These are phyloP conservation scores for Huntiella savannae DNA, from an alignment of 2,329 filamentous ascomycete species.

Conservation along the genomic window DNA sequence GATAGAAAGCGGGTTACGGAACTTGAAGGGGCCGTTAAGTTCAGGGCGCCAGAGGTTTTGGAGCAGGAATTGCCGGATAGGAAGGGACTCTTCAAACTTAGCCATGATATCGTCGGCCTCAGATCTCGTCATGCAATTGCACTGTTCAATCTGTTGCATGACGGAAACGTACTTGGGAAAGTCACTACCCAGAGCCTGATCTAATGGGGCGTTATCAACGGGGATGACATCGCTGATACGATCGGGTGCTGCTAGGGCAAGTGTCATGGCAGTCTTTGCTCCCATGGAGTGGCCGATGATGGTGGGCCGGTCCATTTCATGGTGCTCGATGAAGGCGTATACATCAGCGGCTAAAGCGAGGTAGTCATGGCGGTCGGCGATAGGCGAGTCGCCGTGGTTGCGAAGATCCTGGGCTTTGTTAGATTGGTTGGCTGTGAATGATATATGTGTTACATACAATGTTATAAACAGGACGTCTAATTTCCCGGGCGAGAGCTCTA, in stretches of 20 bases:
- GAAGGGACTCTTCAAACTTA: conserved; percentile 52
- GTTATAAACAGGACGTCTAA: conserved; percentile 64
- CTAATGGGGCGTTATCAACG: conserved; percentile 83
- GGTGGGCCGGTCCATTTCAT: conserved; percentile 49
- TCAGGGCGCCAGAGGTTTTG: conserved; percentile 53
- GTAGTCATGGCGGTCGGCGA: conserved; percentile 62
- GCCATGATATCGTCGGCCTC: conserved; percentile 67
- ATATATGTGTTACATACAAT: conserved; percentile 33
- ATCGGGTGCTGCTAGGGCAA: conserved; percentile 53
- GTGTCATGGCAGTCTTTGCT: conserved; percentile 78
- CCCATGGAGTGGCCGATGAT: conserved; percentile 95
- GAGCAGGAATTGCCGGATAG: conserved; percentile 78
- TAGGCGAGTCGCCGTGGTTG: conserved; percentile 84
- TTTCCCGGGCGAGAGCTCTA: conserved; percentile 62
- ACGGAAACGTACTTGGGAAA: conserved; percentile 67
- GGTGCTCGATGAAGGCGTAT: conserved; percentile 53
- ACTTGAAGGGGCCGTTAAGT: conserved; percentile 39
- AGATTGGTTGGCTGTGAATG: conserved; percentile 8
- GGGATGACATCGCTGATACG: conserved; percentile 54
- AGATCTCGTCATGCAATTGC: conserved; percentile 44
- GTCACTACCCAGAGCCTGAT: conserved; percentile 51
- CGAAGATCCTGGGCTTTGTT: conserved; percentile 48
- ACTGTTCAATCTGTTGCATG: conserved; percentile 64
- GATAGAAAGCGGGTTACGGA: conserved; percentile 59
- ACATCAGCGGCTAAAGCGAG: conserved; percentile 66